These are phyloP conservation scores for Monosporozyma unispora DNA, from an alignment of 805 yeast genomes.

Conservation along the genomic window DNA sequence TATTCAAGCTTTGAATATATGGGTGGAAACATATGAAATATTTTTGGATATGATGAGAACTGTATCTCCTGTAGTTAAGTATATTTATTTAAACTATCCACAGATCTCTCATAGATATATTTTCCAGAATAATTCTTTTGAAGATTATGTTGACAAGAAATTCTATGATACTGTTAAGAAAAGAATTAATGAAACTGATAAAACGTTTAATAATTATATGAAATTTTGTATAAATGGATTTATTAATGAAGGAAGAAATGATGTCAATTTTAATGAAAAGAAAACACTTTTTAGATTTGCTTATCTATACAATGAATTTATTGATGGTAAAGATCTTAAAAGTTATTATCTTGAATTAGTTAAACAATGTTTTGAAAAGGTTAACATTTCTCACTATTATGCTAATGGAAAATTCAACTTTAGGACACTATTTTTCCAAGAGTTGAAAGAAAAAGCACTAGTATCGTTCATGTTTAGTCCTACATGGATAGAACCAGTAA, in stretches of 20 bases:
- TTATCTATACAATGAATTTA: background rate
- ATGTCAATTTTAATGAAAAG: background rate
- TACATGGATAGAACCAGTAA: conserved; percentile 1
- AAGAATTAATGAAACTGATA: background rate
- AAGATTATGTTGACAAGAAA: conserved; percentile 5
- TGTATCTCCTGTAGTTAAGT: conserved; percentile 8
- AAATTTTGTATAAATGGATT: background rate
- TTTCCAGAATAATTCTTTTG: conserved; percentile 3
- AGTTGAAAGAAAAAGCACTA: background rate
- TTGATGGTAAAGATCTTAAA: background rate
- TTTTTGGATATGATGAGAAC: background rate
- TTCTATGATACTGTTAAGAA: background rate
- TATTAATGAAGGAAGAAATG: background rate
- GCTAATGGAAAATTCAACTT: background rate
- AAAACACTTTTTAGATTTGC: background rate
- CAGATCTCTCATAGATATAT: conserved; percentile 4
- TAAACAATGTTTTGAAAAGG: background rate
- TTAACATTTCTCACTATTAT: background rate
- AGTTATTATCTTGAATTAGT: background rate
- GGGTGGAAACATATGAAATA: conserved; percentile 3
- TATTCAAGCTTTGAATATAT: background rate
- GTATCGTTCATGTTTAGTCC: background rate
- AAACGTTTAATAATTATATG: background rate
- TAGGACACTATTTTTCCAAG: background rate
- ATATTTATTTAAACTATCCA: conserved; percentile 9